Evolutionary conservation across 495 filamentous ascomycete species (phyloP).

Genomic region (Thozetella sp.): DNA sequence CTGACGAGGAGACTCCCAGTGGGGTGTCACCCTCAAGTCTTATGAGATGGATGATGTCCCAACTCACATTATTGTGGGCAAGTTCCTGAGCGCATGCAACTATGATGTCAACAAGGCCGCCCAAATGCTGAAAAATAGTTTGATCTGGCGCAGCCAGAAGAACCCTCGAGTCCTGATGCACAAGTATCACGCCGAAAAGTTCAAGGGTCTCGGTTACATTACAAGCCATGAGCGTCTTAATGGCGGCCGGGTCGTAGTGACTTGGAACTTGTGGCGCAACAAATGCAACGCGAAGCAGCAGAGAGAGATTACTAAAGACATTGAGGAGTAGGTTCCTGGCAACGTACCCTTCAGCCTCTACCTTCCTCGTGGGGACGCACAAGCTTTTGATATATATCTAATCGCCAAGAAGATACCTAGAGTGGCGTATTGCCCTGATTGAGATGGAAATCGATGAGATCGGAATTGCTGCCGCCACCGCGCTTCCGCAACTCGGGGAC

Average conservation of each 20-base stretch:
- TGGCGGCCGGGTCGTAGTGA: constrained; percentile 47
- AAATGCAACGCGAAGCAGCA: constrained; percentile 71
- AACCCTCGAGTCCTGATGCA: constrained; percentile 39
- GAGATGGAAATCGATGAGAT: constrained; percentile 70
- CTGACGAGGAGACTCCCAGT: constrained; percentile 63
- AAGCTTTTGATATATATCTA: too few species aligned
- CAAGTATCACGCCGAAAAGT: constrained; percentile 47
- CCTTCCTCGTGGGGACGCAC: too few species aligned
- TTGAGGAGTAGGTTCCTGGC: constrained; percentile 61
- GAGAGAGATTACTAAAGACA: constrained; percentile 64
- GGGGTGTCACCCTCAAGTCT: constrained; percentile 61
- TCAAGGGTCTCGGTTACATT: constrained; percentile 50
- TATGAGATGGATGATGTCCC: constrained; percentile 55
- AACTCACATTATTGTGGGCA: constrained; percentile 76
- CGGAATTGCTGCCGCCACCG: constrained; percentile 60
- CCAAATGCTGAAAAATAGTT: constrained; percentile 68
- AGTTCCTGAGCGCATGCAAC: constrained; percentile 80
- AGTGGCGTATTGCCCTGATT: constrained; percentile 81
- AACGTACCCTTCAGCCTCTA: background rate
- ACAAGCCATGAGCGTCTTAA: constrained; percentile 32
- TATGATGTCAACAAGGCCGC: constrained; percentile 66
- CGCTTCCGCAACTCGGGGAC: constrained; percentile 67
- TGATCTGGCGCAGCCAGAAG: constrained; percentile 70
- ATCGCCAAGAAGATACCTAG: constrained; percentile 79
- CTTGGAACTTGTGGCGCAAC: constrained; percentile 70